Conservation (phyloP, 2,329 filamentous ascomycete genomes). For the Trichoderma koningiopsis region DNA sequence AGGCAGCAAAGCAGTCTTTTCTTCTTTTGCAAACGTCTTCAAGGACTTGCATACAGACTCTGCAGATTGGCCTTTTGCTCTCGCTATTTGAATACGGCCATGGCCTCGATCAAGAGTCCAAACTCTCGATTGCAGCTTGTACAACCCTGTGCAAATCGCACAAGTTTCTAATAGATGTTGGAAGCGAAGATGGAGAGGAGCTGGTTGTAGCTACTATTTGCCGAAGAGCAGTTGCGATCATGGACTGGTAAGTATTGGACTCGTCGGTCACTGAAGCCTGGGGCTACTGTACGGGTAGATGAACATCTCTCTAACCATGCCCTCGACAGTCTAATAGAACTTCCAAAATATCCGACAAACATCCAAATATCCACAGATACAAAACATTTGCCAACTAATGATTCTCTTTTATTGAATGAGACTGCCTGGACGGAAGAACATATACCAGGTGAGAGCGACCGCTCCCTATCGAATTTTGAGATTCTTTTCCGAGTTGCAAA, state of each 20-base stretch:
- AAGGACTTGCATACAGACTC: neutral
- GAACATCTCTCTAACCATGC: neutral
- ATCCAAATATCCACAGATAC: neutral
- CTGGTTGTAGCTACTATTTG: neutral
- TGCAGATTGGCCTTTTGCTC: slow-evolving; percentile 3
- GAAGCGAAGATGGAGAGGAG: neutral
- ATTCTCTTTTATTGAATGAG: neutral
- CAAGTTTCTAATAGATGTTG: neutral
- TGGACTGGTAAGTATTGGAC: neutral
- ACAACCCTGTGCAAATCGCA: neutral
- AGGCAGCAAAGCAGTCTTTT: slow-evolving; percentile 11
- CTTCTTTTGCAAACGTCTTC: neutral
- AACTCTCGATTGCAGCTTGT: slow-evolving; percentile 6
- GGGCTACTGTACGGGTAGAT: neutral
- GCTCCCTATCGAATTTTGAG: slow-evolving; percentile 8
- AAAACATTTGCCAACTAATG: neutral
- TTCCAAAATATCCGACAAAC: neutral
- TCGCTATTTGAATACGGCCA: slow-evolving; percentile 13
- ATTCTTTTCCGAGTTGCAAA: slow-evolving; percentile 5
- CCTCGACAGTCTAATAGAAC: neutral
- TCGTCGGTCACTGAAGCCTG: neutral
- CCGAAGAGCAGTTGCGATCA: neutral
- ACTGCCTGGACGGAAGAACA: neutral
- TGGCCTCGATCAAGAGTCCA: neutral
- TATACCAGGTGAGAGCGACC: neutral